A percentile compares a stretch with the other conserved stretches of the same genome.
Conservation (phyloP, 2,329 filamentous ascomycete species). For the Fusarium stilboides region DNA sequence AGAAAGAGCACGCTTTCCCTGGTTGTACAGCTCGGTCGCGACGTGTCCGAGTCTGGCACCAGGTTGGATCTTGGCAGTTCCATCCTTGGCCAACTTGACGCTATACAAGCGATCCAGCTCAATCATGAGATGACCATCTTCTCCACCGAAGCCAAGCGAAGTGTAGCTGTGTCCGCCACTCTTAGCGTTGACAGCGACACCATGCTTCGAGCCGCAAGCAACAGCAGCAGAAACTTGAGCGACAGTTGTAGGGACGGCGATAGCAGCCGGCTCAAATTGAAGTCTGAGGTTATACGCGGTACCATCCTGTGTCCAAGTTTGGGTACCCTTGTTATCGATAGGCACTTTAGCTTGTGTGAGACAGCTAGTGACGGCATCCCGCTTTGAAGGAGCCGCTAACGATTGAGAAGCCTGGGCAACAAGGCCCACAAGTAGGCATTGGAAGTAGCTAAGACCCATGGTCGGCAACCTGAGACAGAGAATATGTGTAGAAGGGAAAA, state of each 20-base stretch:
- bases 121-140: constrained; percentile 59
- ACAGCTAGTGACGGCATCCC: constrained; percentile 49
- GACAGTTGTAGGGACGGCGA: constrained; percentile 53
- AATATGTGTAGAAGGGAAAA: too few relatives aligned
- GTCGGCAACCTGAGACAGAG: neutral
- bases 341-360: constrained; percentile 49
- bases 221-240: constrained; percentile 64
- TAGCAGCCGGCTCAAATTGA: constrained; percentile 51
- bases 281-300: constrained; percentile 55
- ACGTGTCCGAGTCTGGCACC: constrained; percentile 67
- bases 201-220: constrained; percentile 59
- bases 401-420: neutral
- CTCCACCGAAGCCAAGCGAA: constrained; percentile 63
- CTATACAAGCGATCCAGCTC: constrained; percentile 59
- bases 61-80: constrained; percentile 53
- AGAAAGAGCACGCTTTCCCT: constrained; percentile 60
- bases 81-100: constrained; percentile 49
- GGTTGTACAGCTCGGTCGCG: constrained; percentile 58
- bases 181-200: constrained; percentile 65
- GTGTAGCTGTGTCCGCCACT: constrained; percentile 70
- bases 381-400: constrained; percentile 40
- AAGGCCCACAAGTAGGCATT: constrained; percentile 18
- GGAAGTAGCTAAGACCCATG: constrained; percentile 13
- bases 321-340: constrained; percentile 37
- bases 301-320: constrained; percentile 54